Base-by-base conservation (phyloP, 345 rosid species). In the Sonneratia caseolaris region DNA sequence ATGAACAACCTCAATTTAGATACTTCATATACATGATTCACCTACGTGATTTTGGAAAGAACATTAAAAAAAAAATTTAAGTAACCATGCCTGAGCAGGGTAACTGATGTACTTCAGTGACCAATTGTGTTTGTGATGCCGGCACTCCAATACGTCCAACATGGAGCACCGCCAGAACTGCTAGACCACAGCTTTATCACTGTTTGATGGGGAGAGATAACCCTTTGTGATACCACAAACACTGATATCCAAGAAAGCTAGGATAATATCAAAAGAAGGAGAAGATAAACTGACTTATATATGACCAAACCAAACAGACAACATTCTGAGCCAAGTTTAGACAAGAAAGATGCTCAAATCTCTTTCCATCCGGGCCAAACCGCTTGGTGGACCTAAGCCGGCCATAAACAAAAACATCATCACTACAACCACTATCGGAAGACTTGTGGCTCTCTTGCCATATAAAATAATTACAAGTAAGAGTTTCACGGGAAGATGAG, bases 121-220 rank as follows among this genome's bases (percentile, higher is more conserved):
- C 99, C 99, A 79, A 92, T 94, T 0, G 97, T 90, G 74, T 94
- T 94, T 5, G 99, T 94, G 75, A 95, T 90, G 64, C 99, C 97
- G 38, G 99, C 96, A 73, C 97, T 95, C 99, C 97, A 95, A 68
- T 86, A 95, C 0, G 92, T 78, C 97, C 97, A 87, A 92, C 91
- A 88, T 22, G 98, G 97, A 36, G 99, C 98, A 68, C 97, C 97
- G 8, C 92, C 88, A 1, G 71, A 47, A 57, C 80, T 74, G 32
- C 83, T 83, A 11, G 95, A 90, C 97, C 98, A 95, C 24, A 95
- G 80, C 86, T 85, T 95, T 49, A 90, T 82, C 99, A 95, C 98
- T 95, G 75, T 3, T 27, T 57, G 69, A 68, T 36, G 13, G 35
- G 67, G 66, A 64, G 47, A 22, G 32, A 69, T 59, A 68, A 66